Conservation (phyloP, 805 yeast species). For the Kuraishia piskuri region DNA sequence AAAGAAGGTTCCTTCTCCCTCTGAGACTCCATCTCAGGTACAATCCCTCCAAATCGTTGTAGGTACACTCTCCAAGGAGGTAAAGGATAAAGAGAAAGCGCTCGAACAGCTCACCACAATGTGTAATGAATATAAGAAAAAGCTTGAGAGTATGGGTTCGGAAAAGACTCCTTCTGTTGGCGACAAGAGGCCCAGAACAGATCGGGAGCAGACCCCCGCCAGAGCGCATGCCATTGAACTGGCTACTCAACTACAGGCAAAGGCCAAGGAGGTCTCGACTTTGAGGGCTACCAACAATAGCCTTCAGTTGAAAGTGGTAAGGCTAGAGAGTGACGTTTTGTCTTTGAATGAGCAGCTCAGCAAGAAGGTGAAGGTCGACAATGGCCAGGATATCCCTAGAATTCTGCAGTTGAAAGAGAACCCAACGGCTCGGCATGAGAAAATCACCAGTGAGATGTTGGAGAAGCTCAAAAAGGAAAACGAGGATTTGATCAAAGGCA, state of each 20-base stretch:
- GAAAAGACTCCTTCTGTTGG: neutral
- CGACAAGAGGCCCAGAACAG: neutral
- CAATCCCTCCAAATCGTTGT: too few relatives aligned
- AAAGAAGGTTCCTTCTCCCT: too few relatives aligned
- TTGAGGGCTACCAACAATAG: neutral
- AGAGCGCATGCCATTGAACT: neutral
- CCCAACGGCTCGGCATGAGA: slow-evolving; percentile 56
- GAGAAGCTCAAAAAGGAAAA: slow-evolving; percentile 52
- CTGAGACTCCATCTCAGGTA: too few relatives aligned
- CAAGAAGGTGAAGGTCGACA: neutral
- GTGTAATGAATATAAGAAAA: neutral
- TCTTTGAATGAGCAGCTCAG: neutral
- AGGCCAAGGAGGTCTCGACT: neutral
- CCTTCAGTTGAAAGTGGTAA: neutral
- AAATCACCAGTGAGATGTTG: slow-evolving; percentile 44
- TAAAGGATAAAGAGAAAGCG: neutral
- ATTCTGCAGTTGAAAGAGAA: slow-evolving; percentile 58
- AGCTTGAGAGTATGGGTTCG: neutral
- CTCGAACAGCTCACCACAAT: neutral
- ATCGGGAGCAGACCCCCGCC: neutral
- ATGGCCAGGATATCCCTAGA: slow-evolving; percentile 28
- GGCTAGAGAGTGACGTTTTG: neutral
- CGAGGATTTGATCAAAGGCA: slow-evolving; percentile 33
- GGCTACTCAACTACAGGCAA: neutral
- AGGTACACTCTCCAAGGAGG: neutral